These are phyloP conservation scores for Kwoniella mangroviensis DNA, from an alignment of 768 basidiomycete species.

Conservation along the genomic window DNA sequence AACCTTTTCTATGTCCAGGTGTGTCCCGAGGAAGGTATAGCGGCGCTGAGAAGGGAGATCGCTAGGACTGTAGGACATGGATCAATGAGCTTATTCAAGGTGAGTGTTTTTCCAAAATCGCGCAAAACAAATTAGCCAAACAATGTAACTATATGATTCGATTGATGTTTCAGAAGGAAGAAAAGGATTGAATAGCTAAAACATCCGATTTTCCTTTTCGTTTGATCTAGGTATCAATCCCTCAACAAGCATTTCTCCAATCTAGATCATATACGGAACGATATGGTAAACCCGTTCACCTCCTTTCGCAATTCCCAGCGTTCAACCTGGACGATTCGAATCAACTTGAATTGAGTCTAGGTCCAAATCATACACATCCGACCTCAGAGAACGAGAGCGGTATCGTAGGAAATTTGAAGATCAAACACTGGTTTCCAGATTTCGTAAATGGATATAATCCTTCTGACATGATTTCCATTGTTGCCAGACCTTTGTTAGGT, in stretches of 20 bases:
- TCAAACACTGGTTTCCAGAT: slow-evolving; percentile 38
- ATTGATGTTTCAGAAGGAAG: too few relatives aligned
- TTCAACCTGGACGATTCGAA: slow-evolving; percentile 49
- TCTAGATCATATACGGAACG: slow-evolving; percentile 40
- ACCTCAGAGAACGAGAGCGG: not conserved
- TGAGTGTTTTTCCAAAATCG: slow-evolving; percentile 19
- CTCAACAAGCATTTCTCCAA: slow-evolving; percentile 45
- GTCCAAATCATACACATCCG: not conserved
- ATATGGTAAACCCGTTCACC: slow-evolving; percentile 39
- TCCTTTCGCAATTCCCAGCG: slow-evolving; percentile 49
- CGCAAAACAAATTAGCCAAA: too few relatives aligned
- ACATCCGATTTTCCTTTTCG: too few relatives aligned
- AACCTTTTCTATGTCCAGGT: slow-evolving; percentile 42
- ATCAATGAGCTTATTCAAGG: slow-evolving; percentile 51
- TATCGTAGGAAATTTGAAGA: slow-evolving; percentile 15
- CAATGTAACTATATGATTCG: too few relatives aligned
- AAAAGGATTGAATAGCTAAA: too few relatives aligned
- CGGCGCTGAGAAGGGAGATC: slow-evolving; percentile 30
- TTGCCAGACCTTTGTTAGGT: slow-evolving; percentile 36
- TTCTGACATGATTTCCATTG: slow-evolving; percentile 42
- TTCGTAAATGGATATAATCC: not conserved
- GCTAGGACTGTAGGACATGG: slow-evolving; percentile 29
- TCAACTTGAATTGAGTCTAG: slow-evolving; percentile 39
- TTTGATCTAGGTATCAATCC: slow-evolving; percentile 45
- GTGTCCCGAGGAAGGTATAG: slow-evolving; percentile 34